These are phyloP conservation scores for Phaeosphaeria sp. DNA, from an alignment of 2,329 filamentous ascomycete genomes.

Conservation along the genomic window DNA sequence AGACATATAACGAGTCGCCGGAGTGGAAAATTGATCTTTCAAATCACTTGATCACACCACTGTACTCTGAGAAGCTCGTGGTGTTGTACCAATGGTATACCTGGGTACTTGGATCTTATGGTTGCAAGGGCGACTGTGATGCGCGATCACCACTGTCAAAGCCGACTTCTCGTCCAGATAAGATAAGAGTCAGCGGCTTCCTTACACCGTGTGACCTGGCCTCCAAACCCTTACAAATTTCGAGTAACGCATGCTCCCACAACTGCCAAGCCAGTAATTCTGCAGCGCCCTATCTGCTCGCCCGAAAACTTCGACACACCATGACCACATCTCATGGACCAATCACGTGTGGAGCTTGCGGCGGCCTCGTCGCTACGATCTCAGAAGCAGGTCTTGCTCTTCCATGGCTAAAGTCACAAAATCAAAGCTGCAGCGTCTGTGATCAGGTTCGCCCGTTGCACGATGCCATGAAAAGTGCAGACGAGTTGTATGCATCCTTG, in stretches of 20 bases:
- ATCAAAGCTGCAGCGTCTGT: conserved; percentile 25
- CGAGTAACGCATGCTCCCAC: no score
- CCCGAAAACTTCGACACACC: neutral
- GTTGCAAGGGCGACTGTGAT: neutral
- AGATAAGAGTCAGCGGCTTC: neutral
- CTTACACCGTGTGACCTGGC: neutral
- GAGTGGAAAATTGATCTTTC: neutral
- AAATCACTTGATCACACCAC: neutral
- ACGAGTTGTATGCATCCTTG: conserved; percentile 17
- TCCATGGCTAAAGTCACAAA: neutral
- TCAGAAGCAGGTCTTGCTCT: conserved; percentile 16
- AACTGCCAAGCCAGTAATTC: no score
- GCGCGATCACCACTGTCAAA: neutral
- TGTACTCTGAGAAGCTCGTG: neutral
- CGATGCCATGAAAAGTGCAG: conserved; percentile 15
- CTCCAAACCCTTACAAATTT: no score
- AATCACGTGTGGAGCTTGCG: conserved; percentile 5
- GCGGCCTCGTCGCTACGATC: conserved; percentile 12
- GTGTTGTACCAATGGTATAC: no score
- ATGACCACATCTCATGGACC: neutral
- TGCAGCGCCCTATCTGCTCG: no score
- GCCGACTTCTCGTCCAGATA: neutral
- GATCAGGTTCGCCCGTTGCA: conserved; percentile 20
- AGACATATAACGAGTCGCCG: neutral
- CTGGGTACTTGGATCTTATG: neutral